Percentiles rank a stretch among this genome's conserved stretches.
These are phyloP conservation scores for Arthrobotrys sinensis DNA, from an alignment of 2,329 filamentous ascomycete species.

Conservation along the genomic window DNA sequence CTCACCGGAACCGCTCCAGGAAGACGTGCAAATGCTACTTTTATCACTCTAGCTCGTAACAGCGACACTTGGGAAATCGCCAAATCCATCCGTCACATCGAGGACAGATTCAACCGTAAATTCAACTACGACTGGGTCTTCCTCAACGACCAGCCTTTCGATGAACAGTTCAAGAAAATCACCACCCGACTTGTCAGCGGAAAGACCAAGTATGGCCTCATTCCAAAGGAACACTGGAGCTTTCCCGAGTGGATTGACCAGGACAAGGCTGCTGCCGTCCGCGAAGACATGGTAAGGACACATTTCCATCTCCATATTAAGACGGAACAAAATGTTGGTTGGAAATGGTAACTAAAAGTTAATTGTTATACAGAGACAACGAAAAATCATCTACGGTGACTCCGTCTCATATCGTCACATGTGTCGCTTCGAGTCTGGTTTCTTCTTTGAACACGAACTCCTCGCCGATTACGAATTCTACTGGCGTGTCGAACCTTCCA, in stretches of 20 bases:
- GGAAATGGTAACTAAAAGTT: conserved; percentile 13
- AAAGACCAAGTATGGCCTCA: conserved; percentile 89
- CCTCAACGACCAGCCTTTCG: conserved; percentile 94
- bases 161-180: conserved; percentile 92
- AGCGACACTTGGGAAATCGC: conserved; percentile 96
- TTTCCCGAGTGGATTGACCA: conserved; percentile 97
- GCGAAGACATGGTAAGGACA: conserved; percentile 85
- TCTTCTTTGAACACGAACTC: conserved; percentile 96
- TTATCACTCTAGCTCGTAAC: conserved; percentile 95
- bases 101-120: conserved; percentile 97
- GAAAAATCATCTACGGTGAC: conserved; percentile 98
- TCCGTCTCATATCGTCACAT: conserved; percentile 98
- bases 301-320: not conserved
- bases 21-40: conserved; percentile 91
- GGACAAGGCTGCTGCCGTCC: conserved; percentile 89
- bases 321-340: not conserved
- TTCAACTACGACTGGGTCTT: conserved; percentile 99
- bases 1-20: conserved; percentile 61
- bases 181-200: conserved; percentile 92
- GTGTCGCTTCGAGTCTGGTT: conserved; percentile 98
- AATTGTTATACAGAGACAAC: conserved; percentile 69
- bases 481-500: conserved; percentile 97
- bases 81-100: conserved; percentile 93
- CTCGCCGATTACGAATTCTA: conserved; percentile 99
- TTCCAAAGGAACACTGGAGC: conserved; percentile 94